Evolutionary conservation across 2,329 filamentous ascomycete genomes (phyloP), one percentile per base, ranked within the genome.

Genomic region (Onygenales sp.): DNA sequence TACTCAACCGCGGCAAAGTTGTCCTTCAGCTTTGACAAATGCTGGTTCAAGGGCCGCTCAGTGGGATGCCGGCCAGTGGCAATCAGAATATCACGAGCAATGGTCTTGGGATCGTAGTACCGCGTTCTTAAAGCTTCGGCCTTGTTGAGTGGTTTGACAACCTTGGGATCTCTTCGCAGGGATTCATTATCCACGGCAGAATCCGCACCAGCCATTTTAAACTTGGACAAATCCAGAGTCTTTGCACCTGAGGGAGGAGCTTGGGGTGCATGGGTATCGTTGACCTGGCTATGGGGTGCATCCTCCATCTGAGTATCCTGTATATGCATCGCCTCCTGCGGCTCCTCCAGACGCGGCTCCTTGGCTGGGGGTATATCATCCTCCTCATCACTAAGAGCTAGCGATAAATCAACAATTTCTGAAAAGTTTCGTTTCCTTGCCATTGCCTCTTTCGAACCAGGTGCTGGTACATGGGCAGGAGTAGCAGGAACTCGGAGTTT

Each of bases 21-120:
- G 6, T 67, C 65, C 39, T 69, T 71, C 6, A 81, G 62, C 36
- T 70, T 61, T 52, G 77, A 71, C 55, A 86, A 67, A 67, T 86
- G 82, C 33, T 74, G 71, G 60, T 87, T 87, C 37, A 87, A 65
- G 2, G 72, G 67, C 31, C 75, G 67, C 64, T 83, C 78, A 8
- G 76, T 76, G 0, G 83, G 82, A 62, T 86, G 82, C 54, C 78
- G 77, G 13, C 81, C 81, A 10, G 80, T 74, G 13, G 81, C 79
- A 49, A 85, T 75, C 9, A 86, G 68, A 6, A 87, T 74, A 62
- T 85, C 82, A 49, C 81, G 70, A 4, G 82, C 83, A 55, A 86
- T 83, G 0, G 81, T 85, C 44, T 75, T 73, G 1, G 78, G 74
- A 60, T 85, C 75, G 61, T 86, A 86, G 13, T 67, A 72, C 5